phyloP scores from a whole-genome alignment of 2,329 filamentous ascomycete species.

The Atkinsonella texensis region DNA sequence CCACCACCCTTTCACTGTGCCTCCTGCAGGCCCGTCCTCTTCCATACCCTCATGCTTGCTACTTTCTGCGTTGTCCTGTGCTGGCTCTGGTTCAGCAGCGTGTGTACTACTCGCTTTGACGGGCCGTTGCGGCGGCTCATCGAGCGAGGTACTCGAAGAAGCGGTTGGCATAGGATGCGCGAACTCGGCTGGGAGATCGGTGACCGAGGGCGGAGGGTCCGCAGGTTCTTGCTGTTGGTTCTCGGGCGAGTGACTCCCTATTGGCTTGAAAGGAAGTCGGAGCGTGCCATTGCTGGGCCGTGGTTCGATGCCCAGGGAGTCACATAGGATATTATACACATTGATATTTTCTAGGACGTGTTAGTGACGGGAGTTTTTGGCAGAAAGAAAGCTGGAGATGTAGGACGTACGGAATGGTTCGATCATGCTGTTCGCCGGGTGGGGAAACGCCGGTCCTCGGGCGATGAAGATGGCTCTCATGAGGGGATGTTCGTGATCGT shows the following conservation, averaged over 20 bases:
- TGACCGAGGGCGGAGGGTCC: slow-evolving; percentile 29
- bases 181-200: slow-evolving; percentile 1
- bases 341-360: slow-evolving; percentile 66
- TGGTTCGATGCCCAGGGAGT: slow-evolving; percentile 64
- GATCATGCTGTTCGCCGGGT: slow-evolving; percentile 67
- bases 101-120: background rate
- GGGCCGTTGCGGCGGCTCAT: background rate
- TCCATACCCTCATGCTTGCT: slow-evolving; percentile 3
- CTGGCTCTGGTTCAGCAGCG: background rate
- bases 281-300: slow-evolving; percentile 81
- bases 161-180: background rate
- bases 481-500: slow-evolving; percentile 85
- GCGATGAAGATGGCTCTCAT: slow-evolving; percentile 97
- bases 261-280: slow-evolving; percentile 52
- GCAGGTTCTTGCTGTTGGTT: slow-evolving; percentile 35
- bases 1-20: slow-evolving; percentile 30
- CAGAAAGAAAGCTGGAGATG: background rate
- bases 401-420: slow-evolving; percentile 64
- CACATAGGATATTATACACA: slow-evolving; percentile 90
- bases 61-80: background rate
- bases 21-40: slow-evolving; percentile 13
- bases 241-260: slow-evolving; percentile 48
- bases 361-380: slow-evolving; percentile 12
- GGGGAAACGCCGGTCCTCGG: slow-evolving; percentile 82
- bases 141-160: background rate